phyloP scores from a whole-genome alignment of 208 protist genomes.

The Acanthamoeba castellanii region DNA sequence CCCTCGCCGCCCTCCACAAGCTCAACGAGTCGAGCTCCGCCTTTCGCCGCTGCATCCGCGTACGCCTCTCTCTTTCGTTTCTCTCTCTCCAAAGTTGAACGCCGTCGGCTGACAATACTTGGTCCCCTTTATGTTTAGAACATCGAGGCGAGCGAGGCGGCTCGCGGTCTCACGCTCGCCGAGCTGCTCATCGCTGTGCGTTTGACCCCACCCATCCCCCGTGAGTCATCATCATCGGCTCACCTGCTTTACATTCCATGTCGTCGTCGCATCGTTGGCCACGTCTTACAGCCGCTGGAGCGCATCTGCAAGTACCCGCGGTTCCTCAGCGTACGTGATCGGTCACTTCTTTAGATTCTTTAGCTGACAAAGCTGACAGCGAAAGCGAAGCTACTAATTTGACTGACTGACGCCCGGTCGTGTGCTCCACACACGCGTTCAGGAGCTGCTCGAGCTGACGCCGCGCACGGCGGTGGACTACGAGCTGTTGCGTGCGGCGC shows the following conservation, averaged over 20 bases:
- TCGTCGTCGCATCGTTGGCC: background rate
- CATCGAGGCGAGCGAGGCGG: background rate
- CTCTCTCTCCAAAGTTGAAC: background rate
- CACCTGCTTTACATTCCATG: background rate
- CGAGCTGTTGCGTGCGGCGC: background rate
- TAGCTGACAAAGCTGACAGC: too few species aligned
- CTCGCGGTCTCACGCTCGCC: background rate
- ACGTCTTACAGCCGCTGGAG: background rate
- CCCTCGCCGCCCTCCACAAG: background rate
- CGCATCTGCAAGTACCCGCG: constrained; percentile 2
- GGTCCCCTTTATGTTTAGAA: background rate
- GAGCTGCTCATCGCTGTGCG: background rate
- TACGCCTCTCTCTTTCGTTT: background rate
- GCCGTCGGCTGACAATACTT: too few species aligned
- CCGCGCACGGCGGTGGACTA: background rate
- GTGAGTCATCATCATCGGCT: too few species aligned
- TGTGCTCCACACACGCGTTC: background rate
- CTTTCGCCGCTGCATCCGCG: constrained; percentile 1
- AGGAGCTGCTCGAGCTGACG: background rate
- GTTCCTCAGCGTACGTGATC: background rate
- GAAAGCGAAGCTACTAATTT: too few species aligned
- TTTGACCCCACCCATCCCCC: too few species aligned
- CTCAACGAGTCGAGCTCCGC: background rate
- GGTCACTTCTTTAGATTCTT: too few species aligned
- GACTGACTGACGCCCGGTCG: too few species aligned